Conservation (phyloP, 345 rosid species). For the Gossypium rotundifolium region DNA sequence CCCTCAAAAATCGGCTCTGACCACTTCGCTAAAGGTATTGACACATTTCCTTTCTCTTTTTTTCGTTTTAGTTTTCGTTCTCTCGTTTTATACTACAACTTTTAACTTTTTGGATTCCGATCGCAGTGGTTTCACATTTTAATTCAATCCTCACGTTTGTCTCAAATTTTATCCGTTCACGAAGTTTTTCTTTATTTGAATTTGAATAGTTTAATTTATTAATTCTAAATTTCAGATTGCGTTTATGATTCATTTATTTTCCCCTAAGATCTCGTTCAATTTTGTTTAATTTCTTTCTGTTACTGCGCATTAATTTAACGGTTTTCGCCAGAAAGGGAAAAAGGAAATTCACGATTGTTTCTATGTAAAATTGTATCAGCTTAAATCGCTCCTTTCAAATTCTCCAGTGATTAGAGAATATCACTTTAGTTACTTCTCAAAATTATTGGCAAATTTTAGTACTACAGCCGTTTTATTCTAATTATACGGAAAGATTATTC, state of each 20-base stretch:
- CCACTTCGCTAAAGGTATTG: conserved; percentile 16
- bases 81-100: neutral
- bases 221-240: neutral
- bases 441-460: neutral
- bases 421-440: neutral
- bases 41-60: neutral
- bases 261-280: neutral
- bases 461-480: neutral
- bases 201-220: neutral
- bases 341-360: neutral
- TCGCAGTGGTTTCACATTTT: neutral
- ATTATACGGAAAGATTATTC: neutral
- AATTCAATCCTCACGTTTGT: neutral
- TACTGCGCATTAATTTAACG: neutral
- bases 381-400: neutral
- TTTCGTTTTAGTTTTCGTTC: neutral
- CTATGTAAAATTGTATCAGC: neutral
- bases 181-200: no score
- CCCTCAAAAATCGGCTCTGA: conserved; percentile 10
- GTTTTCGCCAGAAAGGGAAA: neutral
- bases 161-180: neutral
- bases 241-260: neutral
- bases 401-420: neutral
- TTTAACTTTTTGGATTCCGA: neutral
- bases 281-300: neutral